These are phyloP conservation scores for Arbutus unedo DNA, from an alignment of 148 eudicot species.

Conservation along the genomic window DNA sequence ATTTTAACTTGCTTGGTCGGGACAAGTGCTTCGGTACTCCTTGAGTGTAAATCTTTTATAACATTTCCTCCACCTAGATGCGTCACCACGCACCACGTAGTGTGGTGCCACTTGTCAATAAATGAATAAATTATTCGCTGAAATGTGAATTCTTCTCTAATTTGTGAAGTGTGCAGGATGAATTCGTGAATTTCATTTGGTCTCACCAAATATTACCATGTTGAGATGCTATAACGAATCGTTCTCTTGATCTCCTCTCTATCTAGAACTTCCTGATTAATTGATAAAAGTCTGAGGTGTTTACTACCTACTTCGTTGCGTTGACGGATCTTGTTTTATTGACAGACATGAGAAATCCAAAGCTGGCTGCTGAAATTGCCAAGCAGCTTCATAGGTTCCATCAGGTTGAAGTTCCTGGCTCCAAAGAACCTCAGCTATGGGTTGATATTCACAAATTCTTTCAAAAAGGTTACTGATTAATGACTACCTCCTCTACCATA, in stretches of 20 bases:
- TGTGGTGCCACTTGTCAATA: not conserved
- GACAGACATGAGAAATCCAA: constrained; percentile 83
- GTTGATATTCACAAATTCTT: constrained; percentile 67
- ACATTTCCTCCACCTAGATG: not conserved
- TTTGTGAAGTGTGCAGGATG: not conserved
- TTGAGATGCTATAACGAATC: not conserved
- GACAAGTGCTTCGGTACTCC: too few relatives aligned
- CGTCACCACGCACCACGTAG: not conserved
- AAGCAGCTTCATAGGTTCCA: constrained; percentile 82
- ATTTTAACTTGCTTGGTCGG: not conserved
- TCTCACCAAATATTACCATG: not conserved
- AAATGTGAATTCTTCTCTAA: not conserved
- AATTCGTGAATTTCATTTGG: not conserved
- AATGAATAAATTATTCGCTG: not conserved
- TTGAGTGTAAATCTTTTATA: not conserved
- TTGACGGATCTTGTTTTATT: constrained; percentile 18
- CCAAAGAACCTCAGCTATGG: constrained; percentile 93
- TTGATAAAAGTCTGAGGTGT: constrained; percentile 8
- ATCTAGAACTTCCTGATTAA: not conserved
- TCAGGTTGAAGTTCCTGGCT: constrained; percentile 80
- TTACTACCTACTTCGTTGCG: constrained; percentile 2
- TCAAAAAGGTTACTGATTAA: constrained; percentile 51
- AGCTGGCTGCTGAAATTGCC: constrained; percentile 77
- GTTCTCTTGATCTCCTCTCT: not conserved
- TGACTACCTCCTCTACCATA: constrained; percentile 7